Evolutionary conservation across 176 grass and related monocot species (phyloP).

Genomic region (Musa acuminata): DNA sequence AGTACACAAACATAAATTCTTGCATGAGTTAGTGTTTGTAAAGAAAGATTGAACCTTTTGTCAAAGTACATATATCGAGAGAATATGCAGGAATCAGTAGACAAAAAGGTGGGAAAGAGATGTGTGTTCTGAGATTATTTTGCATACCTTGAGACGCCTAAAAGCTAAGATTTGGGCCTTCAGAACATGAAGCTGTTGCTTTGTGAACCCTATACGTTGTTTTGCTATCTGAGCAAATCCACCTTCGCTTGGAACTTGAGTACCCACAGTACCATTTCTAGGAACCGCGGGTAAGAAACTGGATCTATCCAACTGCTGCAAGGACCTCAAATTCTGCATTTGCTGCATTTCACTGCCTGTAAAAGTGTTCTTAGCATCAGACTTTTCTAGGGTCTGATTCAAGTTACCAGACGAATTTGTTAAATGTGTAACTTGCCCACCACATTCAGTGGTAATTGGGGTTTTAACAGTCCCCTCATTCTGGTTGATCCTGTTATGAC

Average conservation of each 20-base stretch:
- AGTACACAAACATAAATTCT: background rate
- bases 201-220: conserved; percentile 49
- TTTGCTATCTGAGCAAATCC: conserved; percentile 19
- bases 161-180: conserved; percentile 99
- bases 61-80: too few species aligned
- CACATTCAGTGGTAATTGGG: conserved; percentile 35
- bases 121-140: background rate
- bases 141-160: conserved; percentile 78
- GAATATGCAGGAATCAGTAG: too few species aligned
- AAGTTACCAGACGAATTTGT: conserved; percentile 34
- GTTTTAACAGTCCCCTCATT: conserved; percentile 49
- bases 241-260: conserved; percentile 32
- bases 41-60: conserved; percentile 5
- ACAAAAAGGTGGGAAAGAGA: background rate
- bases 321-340: conserved; percentile 53
- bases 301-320: conserved; percentile 42
- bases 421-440: conserved; percentile 34
- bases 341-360: conserved; percentile 39
- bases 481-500: conserved; percentile 33
- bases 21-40: background rate
- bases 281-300: conserved; percentile 21
- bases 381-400: conserved; percentile 42
- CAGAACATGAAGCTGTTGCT: conserved; percentile 90
- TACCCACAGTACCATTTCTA: conserved; percentile 27
- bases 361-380: conserved; percentile 37